Conservation (phyloP, 2,329 filamentous ascomycete genomes). For the Ambrosiella cleistominuta region DNA sequence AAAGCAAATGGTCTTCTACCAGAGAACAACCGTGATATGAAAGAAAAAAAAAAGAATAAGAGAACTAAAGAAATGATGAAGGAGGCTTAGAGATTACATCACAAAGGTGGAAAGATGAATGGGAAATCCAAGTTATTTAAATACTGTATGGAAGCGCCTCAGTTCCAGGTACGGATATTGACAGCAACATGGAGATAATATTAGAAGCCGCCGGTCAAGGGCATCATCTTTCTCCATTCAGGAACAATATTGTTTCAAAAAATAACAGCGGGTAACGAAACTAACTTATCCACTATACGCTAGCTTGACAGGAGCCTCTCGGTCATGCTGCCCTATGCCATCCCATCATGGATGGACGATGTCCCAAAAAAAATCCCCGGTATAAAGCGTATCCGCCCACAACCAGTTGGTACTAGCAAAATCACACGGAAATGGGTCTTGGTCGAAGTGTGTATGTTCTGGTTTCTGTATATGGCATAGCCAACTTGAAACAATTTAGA, state of each 20-base stretch:
- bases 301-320: not conserved
- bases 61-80: not conserved
- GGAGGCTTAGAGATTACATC: not conserved
- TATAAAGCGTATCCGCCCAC: too few species aligned
- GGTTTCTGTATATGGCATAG: not conserved
- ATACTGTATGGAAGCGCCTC: not conserved
- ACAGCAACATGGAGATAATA: not conserved
- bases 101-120: not conserved
- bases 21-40: not conserved
- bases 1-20: slow-evolving; percentile 4
- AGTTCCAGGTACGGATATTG: not conserved
- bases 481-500: slow-evolving; percentile 3
- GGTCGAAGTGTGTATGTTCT: not conserved
- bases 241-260: not conserved
- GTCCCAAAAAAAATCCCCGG: too few species aligned
- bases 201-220: slow-evolving; percentile 3
- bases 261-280: not conserved
- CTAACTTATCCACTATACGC: not conserved
- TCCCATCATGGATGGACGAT: too few species aligned
- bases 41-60: not conserved
- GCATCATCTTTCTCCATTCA: not conserved
- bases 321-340: too few species aligned
- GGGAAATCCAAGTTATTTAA: not conserved
- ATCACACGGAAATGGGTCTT: not conserved
- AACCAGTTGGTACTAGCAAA: not conserved